phyloP scores from a whole-genome alignment of 208 protist species.

The Phytomonas sp. region DNA sequence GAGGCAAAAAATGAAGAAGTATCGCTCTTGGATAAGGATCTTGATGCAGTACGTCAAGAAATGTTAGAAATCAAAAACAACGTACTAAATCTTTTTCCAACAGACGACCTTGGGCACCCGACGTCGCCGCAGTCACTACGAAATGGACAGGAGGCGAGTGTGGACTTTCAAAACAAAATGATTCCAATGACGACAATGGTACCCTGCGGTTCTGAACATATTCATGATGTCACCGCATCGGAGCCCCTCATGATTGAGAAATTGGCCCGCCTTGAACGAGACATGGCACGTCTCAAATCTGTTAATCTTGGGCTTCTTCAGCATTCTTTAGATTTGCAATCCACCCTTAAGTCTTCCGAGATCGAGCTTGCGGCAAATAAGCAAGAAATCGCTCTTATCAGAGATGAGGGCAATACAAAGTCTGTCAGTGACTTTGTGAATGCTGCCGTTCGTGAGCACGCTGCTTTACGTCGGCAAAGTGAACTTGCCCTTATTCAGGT shows the following conservation, averaged over 20 bases:
- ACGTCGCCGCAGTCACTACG: constrained; percentile 2
- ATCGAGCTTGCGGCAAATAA: constrained; percentile 52
- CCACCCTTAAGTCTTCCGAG: constrained; percentile 44
- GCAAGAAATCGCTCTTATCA: constrained; percentile 73
- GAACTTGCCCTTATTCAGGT: constrained; percentile 71
- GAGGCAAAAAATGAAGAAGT: constrained; percentile 65
- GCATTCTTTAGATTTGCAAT: constrained; percentile 67
- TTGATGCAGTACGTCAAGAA: constrained; percentile 46
- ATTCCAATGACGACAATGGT: background rate
- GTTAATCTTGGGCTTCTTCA: constrained; percentile 82
- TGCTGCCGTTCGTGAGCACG: constrained; percentile 76
- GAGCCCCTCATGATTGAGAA: background rate
- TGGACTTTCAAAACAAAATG: constrained; percentile 1
- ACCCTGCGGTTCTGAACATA: background rate
- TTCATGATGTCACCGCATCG: background rate
- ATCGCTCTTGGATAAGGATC: constrained; percentile 53
- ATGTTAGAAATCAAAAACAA: constrained; percentile 40
- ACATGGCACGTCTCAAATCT: constrained; percentile 80
- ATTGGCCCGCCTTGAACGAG: constrained; percentile 17
- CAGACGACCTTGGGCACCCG: background rate
- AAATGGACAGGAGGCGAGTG: background rate
- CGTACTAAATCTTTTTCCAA: constrained; percentile 23
- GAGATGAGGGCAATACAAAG: constrained; percentile 40
- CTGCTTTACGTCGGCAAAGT: constrained; percentile 61
- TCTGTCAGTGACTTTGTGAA: constrained; percentile 75